Evolutionary conservation across 1,284 basidiomycete species (phyloP), one percentile per base, ranked within the genome.

Genomic region (Cryptococcus hybrid): DNA sequence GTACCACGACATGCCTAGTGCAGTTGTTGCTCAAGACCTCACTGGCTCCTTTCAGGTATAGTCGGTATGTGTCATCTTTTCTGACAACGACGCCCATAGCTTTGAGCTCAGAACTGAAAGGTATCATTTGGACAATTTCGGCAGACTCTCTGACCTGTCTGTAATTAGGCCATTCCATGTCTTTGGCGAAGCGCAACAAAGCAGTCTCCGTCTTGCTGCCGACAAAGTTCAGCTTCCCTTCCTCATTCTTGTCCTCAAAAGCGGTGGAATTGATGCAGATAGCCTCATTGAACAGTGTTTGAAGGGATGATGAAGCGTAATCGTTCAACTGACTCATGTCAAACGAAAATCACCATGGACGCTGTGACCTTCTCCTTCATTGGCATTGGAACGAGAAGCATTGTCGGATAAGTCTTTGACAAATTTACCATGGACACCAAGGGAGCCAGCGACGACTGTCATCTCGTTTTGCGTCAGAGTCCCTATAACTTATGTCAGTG

Each of bases 201-300:
- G 95, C 95, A 0, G 89, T 92, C 81, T 99, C 95, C 6, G 95
- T 98, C 84, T 99, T 98, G 81, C 86, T 92, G 5, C 96, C 95
- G 52, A 97, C 84, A 71, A 98, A 96, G 24, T 84, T 80, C 40
- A 78, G 66, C 62, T 85, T 80, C n/a, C 84, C 85, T 47, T 85
- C 85, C 30, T 84, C 79, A 73, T 91, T 85, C 44, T 73, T 79
- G 66, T 93, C 91, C 78, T 95, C 89, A 77, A 98, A 99, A 11
- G 94, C 95, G 7, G 95, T 98, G 8, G 92, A 94, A 80, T 98
- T 98, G 79, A 96, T 81, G 40, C 90, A 86, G 67, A 98, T 90
- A 13, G 90, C 85, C 59, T 88, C 86, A 76, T 95, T 96, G 76
- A 97, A 84, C 2, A 95, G 80, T 5, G 80, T 80, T 57, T 81